phyloP scores from a whole-genome alignment of 805 yeast genomes.

The Torulaspora indica region DNA sequence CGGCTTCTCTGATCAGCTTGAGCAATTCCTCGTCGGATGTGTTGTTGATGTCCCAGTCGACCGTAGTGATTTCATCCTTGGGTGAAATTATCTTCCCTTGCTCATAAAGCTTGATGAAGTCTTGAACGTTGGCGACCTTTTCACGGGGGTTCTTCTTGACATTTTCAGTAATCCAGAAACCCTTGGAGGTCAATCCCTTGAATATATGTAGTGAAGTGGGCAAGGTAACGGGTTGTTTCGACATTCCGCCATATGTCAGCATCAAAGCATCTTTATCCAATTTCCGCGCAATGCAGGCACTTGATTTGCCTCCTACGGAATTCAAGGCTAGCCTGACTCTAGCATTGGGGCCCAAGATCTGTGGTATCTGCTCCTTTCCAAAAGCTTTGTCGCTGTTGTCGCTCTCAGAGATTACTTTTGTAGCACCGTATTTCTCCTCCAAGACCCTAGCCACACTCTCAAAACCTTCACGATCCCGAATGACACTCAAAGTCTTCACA shows the following conservation, averaged over 20 bases:
- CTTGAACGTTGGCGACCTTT: slow-evolving; percentile 51
- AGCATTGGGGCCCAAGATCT: slow-evolving; percentile 41
- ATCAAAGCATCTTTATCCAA: slow-evolving; percentile 67
- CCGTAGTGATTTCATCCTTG: slow-evolving; percentile 38
- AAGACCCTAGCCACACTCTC: slow-evolving; percentile 56
- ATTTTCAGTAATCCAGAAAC: slow-evolving; percentile 88
- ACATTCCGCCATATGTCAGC: slow-evolving; percentile 97
- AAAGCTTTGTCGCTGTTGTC: slow-evolving; percentile 69
- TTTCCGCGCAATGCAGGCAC: slow-evolving; percentile 78
- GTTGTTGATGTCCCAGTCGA: slow-evolving; percentile 33
- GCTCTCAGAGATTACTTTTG: slow-evolving; percentile 81
- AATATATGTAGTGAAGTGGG: slow-evolving; percentile 89
- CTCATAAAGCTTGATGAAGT: slow-evolving; percentile 54
- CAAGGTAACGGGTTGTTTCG: slow-evolving; percentile 86
- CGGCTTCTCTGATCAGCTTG: slow-evolving; percentile 42
- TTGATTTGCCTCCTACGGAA: slow-evolving; percentile 88
- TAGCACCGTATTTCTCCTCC: slow-evolving; percentile 64
- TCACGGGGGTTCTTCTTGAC: slow-evolving; percentile 54
- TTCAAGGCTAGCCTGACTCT: slow-evolving; percentile 76
- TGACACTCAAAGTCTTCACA: slow-evolving; percentile 76
- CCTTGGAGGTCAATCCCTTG: slow-evolving; percentile 78
- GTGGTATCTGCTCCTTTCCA: slow-evolving; percentile 47
- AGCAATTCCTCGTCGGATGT: slow-evolving; percentile 41
- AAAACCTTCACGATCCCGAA: slow-evolving; percentile 78
- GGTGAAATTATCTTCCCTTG: slow-evolving; percentile 54